These are phyloP conservation scores for Fraxinus excelsior DNA, from an alignment of 257 asterid genomes.

Conservation along the genomic window DNA sequence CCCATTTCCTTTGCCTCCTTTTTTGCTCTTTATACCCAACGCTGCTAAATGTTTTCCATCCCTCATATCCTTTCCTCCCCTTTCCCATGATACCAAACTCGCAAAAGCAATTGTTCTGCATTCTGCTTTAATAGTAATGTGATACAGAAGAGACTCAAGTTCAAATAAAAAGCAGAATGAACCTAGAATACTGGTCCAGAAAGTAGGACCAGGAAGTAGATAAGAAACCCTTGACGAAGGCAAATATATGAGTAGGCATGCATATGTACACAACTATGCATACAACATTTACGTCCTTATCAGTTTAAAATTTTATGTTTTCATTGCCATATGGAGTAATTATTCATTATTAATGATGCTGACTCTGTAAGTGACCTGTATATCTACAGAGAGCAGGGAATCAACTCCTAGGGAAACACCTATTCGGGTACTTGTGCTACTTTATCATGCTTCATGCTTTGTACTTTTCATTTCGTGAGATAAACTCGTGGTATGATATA, in stretches of 20 bases:
- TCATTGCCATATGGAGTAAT: background rate
- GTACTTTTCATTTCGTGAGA: background rate
- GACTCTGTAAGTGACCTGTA: background rate
- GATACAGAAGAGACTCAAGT: background rate
- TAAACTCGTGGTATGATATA: background rate
- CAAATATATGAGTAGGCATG: background rate
- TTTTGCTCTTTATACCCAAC: background rate
- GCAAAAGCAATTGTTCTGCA: background rate
- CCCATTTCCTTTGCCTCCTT: background rate
- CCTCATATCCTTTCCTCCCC: background rate
- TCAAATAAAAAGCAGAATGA: background rate
- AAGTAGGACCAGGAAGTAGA: background rate
- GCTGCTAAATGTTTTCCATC: background rate
- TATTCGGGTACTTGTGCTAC: background rate
- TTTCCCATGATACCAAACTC: background rate
- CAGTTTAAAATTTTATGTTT: background rate
- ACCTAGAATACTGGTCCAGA: background rate
- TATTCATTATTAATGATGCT: background rate
- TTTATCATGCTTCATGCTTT: background rate
- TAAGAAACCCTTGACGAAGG: background rate
- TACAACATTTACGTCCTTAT: background rate
- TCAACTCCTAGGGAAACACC: constrained; percentile 3
- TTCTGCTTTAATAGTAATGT: background rate
- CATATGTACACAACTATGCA: background rate
- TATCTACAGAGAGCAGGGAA: background rate